Conservation (phyloP, 441 rosid genomes). For the Metrosideros polymorpha region DNA sequence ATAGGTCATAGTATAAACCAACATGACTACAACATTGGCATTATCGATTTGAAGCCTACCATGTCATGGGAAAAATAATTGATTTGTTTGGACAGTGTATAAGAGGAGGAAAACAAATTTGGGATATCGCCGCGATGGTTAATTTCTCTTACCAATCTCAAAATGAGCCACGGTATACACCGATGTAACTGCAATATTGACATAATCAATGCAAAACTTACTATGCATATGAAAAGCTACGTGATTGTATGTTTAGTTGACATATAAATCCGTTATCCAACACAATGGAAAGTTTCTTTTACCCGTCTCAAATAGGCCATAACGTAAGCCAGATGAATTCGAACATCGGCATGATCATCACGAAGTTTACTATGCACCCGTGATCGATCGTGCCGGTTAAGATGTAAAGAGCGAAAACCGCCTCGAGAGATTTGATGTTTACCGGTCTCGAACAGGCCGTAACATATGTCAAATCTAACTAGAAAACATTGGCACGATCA, state of each 20-base stretch:
- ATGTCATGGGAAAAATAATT: background rate
- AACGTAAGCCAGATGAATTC: background rate
- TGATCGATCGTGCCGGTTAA: background rate
- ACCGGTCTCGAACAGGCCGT: background rate
- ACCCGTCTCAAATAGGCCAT: background rate
- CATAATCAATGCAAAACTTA: background rate
- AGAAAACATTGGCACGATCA: background rate
- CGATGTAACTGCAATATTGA: background rate
- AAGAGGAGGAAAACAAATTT: background rate
- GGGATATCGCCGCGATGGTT: background rate
- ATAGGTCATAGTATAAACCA: background rate
- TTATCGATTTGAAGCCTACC: rapidly evolving
- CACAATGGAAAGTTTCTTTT: background rate
- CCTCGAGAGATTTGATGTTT: background rate
- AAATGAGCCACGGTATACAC: background rate
- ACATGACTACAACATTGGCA: background rate
- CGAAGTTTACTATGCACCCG: background rate
- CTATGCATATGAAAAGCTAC: background rate
- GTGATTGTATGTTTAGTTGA: rapidly evolving
- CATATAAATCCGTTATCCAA: background rate
- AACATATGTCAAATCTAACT: background rate
- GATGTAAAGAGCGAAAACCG: rapidly evolving
- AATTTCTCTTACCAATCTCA: background rate
- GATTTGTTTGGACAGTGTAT: background rate
- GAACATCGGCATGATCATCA: rapidly evolving